Percentiles rank a stretch among this genome's conserved stretches.
Conservation (phyloP, 139 green algal species). For the Mesotaenium endlicherianum region DNA sequence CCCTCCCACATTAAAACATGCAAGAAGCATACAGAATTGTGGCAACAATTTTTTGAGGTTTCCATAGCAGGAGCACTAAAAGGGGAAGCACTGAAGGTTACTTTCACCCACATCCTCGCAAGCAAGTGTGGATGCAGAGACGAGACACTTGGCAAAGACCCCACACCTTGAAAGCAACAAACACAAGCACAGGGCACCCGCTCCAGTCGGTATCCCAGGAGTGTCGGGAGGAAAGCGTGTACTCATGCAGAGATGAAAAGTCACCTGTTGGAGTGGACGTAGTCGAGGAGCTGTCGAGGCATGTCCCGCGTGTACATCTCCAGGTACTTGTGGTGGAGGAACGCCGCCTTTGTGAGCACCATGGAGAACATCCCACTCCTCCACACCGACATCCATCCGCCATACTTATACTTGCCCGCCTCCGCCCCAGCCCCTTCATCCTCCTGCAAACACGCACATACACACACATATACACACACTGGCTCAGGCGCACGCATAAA, state of each 20-base stretch:
- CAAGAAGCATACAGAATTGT: no score
- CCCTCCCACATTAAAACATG: background rate
- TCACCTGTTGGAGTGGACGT: constrained; percentile 57
- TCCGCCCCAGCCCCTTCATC: background rate
- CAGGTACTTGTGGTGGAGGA: constrained; percentile 64
- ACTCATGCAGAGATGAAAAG: background rate
- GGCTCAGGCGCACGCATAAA: no score
- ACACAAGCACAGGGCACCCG: background rate
- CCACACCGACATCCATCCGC: constrained; percentile 47
- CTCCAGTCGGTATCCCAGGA: background rate
- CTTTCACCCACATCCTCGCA: no score
- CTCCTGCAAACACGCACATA: constrained; percentile 20
- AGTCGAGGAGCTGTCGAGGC: constrained; percentile 41
- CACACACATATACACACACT: no score
- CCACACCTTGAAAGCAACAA: background rate
- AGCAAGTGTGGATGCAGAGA: no score
- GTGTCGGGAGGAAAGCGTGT: background rate
- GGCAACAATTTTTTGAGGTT: no score
- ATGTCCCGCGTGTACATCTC: constrained; percentile 59
- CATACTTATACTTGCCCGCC: constrained; percentile 40
- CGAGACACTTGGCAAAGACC: background rate
- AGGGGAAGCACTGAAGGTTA: no score
- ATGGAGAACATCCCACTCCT: constrained; percentile 55
- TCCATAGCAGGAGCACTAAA: no score
- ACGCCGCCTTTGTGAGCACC: constrained; percentile 66